phyloP scores from a whole-genome alignment of 441 rosid genomes.

The Mallotus repandus region DNA sequence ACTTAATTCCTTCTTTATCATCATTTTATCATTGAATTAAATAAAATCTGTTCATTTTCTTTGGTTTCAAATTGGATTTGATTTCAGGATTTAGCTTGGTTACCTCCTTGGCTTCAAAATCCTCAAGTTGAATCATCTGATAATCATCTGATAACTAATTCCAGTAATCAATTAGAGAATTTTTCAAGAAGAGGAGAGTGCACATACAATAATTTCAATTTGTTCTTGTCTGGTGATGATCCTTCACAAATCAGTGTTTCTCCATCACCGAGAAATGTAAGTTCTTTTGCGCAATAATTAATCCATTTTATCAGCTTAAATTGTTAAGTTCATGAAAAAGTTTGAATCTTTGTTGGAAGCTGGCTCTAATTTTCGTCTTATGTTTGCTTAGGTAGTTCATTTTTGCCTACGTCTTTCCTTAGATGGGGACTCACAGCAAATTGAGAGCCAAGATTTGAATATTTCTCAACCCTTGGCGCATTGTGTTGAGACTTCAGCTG shows the following conservation, averaged over 20 bases:
- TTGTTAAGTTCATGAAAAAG: background rate
- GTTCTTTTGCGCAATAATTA: slow-evolving; percentile 15
- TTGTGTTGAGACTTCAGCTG: slow-evolving; percentile 29
- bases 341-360: background rate
- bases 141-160: background rate
- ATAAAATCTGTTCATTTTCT: background rate
- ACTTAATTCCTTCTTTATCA: background rate
- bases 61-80: background rate
- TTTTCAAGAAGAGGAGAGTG: slow-evolving; percentile 25
- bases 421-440: slow-evolving; percentile 29
- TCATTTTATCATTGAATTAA: background rate
- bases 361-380: background rate
- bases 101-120: slow-evolving; percentile 55
- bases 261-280: slow-evolving; percentile 43
- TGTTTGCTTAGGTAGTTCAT: slow-evolving; percentile 40
- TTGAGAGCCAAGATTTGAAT: slow-evolving; percentile 24
- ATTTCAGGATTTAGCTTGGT: slow-evolving; percentile 52
- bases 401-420: slow-evolving; percentile 43
- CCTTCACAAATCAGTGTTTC: slow-evolving; percentile 27
- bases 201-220: slow-evolving; percentile 20
- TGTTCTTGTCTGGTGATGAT: slow-evolving; percentile 50
- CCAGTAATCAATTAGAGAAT: slow-evolving; percentile 16
- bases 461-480: slow-evolving; percentile 21
- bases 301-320: background rate
- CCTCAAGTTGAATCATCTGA: slow-evolving; percentile 27